Percentiles rank a stretch among this genome's conserved stretches.
Conservation (phyloP, 2,329 filamentous ascomycete genomes). For the Aspergillus fumigatus region DNA sequence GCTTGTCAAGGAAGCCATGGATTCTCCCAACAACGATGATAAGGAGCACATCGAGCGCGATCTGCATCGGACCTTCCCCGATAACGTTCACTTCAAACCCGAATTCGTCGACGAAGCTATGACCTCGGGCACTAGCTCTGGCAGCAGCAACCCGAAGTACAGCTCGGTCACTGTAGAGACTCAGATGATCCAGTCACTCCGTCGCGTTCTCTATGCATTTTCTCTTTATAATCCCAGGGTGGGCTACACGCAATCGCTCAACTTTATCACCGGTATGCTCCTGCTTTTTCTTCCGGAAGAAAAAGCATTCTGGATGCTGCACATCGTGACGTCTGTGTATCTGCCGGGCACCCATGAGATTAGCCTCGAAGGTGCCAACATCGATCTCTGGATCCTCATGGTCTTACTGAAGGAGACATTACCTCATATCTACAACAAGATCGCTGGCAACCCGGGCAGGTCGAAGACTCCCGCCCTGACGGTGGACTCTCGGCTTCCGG, state of each 20-base stretch:
- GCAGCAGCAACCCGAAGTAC: conserved; percentile 36
- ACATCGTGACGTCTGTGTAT: conserved; percentile 83
- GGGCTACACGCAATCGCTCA: conserved; percentile 92
- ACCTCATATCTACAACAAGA: conserved; percentile 80
- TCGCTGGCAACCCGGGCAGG: conserved; percentile 60
- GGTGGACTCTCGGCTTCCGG: conserved; percentile 61
- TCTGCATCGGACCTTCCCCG: conserved; percentile 87
- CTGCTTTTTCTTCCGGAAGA: conserved; percentile 89
- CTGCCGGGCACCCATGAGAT: conserved; percentile 89
- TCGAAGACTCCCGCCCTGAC: conserved; percentile 40
- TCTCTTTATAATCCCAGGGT: conserved; percentile 86
- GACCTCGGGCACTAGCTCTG: conserved; percentile 15
- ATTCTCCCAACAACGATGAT: conserved; percentile 64
- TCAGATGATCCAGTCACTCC: conserved; percentile 72
- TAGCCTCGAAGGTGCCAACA: conserved; percentile 84
- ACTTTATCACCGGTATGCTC: conserved; percentile 86
- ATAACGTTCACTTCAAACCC: conserved; percentile 87
- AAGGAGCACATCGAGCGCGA: conserved; percentile 90
- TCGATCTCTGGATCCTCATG: conserved; percentile 93
- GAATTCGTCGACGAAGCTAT: conserved; percentile 28
- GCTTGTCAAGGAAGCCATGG: conserved; percentile 63
- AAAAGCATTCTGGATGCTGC: conserved; percentile 86
- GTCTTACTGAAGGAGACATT: conserved; percentile 74
- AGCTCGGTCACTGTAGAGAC: conserved; percentile 56
- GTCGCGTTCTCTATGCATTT: conserved; percentile 83